Percentiles rank a stretch among this genome's conserved stretches.
Conservation (phyloP, 2,329 filamentous ascomycete genomes). For the Microdochium paspali region DNA sequence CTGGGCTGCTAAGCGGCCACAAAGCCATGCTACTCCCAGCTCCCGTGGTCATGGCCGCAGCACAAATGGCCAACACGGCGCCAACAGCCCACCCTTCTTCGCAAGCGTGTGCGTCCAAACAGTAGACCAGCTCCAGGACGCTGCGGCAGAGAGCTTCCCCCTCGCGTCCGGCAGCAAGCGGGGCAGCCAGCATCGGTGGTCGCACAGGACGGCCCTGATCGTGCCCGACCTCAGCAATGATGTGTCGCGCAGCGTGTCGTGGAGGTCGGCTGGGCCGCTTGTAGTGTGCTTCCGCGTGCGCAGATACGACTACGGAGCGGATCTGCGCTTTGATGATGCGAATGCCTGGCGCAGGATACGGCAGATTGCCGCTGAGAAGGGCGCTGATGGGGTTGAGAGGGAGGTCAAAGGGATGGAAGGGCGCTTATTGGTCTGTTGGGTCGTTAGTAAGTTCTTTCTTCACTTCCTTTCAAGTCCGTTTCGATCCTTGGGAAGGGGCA, state of each 20-base stretch:
- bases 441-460: neutral
- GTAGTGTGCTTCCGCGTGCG: neutral
- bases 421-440: neutral
- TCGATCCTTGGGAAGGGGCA: neutral
- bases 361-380: neutral
- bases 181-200: neutral
- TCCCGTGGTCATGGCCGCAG: neutral
- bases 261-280: neutral
- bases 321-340: neutral
- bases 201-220: neutral
- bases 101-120: neutral
- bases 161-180: no score
- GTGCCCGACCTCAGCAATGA: neutral
- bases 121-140: neutral
- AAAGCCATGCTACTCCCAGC: neutral
- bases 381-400: neutral
- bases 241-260: neutral
- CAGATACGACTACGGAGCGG: neutral
- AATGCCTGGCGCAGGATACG: neutral
- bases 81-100: neutral
- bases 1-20: neutral
- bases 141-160: neutral
- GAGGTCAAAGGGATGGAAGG: neutral
- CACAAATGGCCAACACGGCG: neutral
- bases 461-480: neutral